These are phyloP conservation scores for Pseudogymnoascus sp. DNA, from an alignment of 2,329 filamentous ascomycete genomes.

Conservation along the genomic window DNA sequence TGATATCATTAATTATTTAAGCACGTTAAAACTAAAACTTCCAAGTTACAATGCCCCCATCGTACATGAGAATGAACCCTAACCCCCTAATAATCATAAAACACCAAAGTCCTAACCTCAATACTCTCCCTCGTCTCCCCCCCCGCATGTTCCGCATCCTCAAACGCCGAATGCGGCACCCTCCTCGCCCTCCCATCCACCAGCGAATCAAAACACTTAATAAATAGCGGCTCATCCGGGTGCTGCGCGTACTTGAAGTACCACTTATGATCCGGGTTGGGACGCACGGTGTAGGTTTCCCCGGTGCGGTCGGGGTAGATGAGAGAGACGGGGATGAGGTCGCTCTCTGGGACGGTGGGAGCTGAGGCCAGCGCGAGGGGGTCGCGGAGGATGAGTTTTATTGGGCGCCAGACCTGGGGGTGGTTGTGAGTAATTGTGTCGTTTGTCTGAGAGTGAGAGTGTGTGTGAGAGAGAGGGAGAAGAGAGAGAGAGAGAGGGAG, in stretches of 20 bases:
- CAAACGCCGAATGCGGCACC: constrained; percentile 52
- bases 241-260: constrained; percentile 46
- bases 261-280: constrained; percentile 42
- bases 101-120: constrained; percentile 49
- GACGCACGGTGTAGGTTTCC: constrained; percentile 42
- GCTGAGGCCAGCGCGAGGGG: constrained; percentile 50
- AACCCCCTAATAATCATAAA: constrained; percentile 29
- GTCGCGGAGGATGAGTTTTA: constrained; percentile 45
- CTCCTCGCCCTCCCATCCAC: constrained; percentile 45
- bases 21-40: background rate
- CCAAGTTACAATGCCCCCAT: background rate
- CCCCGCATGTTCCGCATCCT: constrained; percentile 38
- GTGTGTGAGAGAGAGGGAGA: no score
- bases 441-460: background rate
- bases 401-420: constrained; percentile 39
- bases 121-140: constrained; percentile 46
- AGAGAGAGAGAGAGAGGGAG: no score
- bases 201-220: constrained; percentile 58
- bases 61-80: background rate
- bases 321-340: constrained; percentile 43
- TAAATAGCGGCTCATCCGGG: constrained; percentile 48
- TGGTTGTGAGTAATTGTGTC: background rate
- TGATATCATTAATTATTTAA: background rate
- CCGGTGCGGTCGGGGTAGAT: constrained; percentile 46
- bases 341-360: constrained; percentile 41